Evolutionary conservation across 306 rosid genomes (phyloP).

Genomic region (Cercis canadensis): DNA sequence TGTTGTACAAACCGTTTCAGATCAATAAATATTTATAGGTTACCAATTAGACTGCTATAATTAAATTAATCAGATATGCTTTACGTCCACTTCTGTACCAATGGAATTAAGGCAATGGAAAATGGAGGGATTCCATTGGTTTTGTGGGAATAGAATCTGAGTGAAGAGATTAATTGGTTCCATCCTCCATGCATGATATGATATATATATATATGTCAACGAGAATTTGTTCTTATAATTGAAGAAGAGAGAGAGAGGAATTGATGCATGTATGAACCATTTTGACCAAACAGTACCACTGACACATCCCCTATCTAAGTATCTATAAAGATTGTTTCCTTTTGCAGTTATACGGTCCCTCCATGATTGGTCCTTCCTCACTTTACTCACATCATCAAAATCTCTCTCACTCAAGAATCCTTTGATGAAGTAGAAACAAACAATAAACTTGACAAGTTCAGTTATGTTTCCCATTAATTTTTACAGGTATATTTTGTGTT

Average conservation of each 20-base stretch:
- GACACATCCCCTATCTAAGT: not conserved
- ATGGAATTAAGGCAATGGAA: constrained; percentile 1
- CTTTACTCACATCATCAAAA: too few relatives aligned
- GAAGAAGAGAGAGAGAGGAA: not conserved
- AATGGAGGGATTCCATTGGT: constrained; percentile 18
- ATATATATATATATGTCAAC: not conserved
- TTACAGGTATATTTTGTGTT: too few relatives aligned
- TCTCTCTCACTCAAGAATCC: too few relatives aligned
- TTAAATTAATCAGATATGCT: not conserved
- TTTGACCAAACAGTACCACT: constrained; percentile 8
- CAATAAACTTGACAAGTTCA: too few relatives aligned
- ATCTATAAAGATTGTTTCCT: not conserved
- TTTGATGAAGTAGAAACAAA: too few relatives aligned
- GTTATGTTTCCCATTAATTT: too few relatives aligned
- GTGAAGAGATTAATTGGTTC: not conserved
- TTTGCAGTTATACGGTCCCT: too few relatives aligned
- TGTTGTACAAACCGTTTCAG: too few relatives aligned
- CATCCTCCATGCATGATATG: not conserved
- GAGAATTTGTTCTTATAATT: constrained; percentile 31
- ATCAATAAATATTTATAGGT: too few relatives aligned
- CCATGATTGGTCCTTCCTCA: too few relatives aligned
- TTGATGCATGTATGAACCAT: not conserved
- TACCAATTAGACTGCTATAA: too few relatives aligned
- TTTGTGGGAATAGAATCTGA: constrained; percentile 25
- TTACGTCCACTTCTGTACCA: constrained; percentile 10